Conservation (phyloP, 352 stramenopile genomes). For the Globisporangium irregulare region DNA sequence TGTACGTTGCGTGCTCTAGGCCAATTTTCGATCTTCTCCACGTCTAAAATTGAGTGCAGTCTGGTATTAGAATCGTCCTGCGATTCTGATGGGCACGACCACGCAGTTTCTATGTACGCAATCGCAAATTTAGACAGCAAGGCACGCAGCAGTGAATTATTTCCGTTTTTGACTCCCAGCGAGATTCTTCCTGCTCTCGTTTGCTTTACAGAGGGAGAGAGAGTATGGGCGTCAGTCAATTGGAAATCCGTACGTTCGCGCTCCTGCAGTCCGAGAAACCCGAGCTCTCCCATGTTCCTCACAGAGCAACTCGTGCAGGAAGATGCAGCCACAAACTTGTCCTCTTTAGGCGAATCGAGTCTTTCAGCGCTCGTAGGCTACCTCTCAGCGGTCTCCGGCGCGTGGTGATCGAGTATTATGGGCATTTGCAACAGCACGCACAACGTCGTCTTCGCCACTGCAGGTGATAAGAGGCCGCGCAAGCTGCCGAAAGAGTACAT, state of each 20-base stretch:
- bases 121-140: neutral
- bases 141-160: neutral
- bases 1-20: neutral
- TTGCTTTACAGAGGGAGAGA: too few species aligned
- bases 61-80: neutral
- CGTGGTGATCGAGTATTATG: neutral
- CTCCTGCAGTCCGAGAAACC: neutral
- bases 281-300: neutral
- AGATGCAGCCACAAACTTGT: neutral
- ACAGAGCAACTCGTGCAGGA: neutral
- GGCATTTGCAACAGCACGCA: constrained; percentile 22
- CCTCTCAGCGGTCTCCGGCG: neutral
- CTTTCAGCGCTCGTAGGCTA: neutral
- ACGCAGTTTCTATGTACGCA: neutral
- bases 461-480: constrained; percentile 13
- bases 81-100: neutral
- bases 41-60: neutral
- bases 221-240: neutral
- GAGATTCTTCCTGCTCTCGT: neutral
- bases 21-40: neutral
- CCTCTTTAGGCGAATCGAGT: neutral
- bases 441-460: constrained; percentile 15
- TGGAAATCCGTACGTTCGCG: neutral
- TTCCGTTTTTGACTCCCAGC: neutral
- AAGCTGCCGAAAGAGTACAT: constrained; percentile 31